Evolutionary conservation across 169 alveolate species (phyloP), one percentile per base, ranked within the genome.

Genomic region (Plasmodium adleri): DNA sequence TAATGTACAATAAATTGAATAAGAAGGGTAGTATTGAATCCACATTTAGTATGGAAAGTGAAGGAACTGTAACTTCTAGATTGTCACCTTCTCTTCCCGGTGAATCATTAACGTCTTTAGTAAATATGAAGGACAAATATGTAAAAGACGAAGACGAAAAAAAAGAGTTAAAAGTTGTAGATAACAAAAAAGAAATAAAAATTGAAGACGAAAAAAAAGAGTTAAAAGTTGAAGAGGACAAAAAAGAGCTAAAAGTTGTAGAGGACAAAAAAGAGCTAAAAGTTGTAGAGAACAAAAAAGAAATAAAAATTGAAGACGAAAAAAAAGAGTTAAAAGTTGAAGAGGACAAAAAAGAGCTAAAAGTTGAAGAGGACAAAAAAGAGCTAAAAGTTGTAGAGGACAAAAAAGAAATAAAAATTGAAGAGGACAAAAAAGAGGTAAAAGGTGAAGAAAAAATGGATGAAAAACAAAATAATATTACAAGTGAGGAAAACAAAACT

Each of bases 41-140:
- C 20, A 64, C 28, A 7, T 28, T 64, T 43, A 78, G 89, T 52
- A 39, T 59, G 13, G 78, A 64, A 59, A 78, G 78, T 47, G 89
- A 66, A 2, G 39, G 39, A 10, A 17, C 64, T 5, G 15, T 76
- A 32, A 24, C 68, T 12, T 47, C 64, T 20, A 62, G 50, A 60
- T 62, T 24, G 43, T 62, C 75, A 12, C 54, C 72, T n/a, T 54
- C 67, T 20, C 9, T 73, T 28, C 24, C 39, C 28, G 86, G 1
- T 22, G 56, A 68, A 9, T 47, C 71, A 7, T 32, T 15, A 10
- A 43, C 5, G 24, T 73, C 72, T 56, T n/a, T 32, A 1, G 3
- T 47, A 22, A 32, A 58, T 9, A 12, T n/a, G 70, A 47, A n/a
- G 17, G 74, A 66, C 24, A 10, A 45, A n/a, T 4, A 9, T 6